Base-by-base conservation (phyloP, 208 protist genomes). In the Tritrichomonas musculus region DNA sequence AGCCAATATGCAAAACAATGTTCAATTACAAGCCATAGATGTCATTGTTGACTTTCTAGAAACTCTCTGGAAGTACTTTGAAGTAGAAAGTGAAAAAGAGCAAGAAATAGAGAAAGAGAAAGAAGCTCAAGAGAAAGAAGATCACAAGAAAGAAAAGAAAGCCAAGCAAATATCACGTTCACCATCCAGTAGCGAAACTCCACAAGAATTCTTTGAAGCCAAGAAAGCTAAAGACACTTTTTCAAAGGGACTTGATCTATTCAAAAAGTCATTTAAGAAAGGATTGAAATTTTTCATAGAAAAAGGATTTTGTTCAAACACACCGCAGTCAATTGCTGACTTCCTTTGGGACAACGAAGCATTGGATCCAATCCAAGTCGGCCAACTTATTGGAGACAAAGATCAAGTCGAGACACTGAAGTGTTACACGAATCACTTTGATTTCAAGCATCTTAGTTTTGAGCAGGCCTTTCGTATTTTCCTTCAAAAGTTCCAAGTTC, bases 401-500 rank as follows among this genome's bases (percentile, higher is more conserved):
- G 8, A 36, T n/a, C 8, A 8, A 5, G 25, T 77, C 20, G 27
- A 36, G 20, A 77, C 25, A 13, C 44, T 77, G 36, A 36, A 47
- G 36, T 47, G 69, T 44, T 77, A 27, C 36, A 77, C 36, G 33
- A 77, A 44, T 77, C 8, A n/a, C 4, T 77, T 77, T 77, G 36
- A 77, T 44, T 77, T 77, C 36, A 39, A 44, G 33, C 4, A 47
- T 44, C 33, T 47, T 1, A 77, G 33, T 27, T 92, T 93, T 53
- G 93, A 77, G 30, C 41, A 94, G 53, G 92, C 94, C 36, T 93
- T 94, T 30, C 60, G 77, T 30, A 8, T 30, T 11, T 82, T 92
- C 27, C 64, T 94, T 47, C 14, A 72, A 22, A 84, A 93, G 55
- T 95, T 95, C 93, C 92, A 93, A 39, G 92, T 96, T 20, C 94